Evolutionary conservation across 768 basidiomycete species (phyloP), one percentile per base, ranked within the genome.

Genomic region (Crucibulum laeve): DNA sequence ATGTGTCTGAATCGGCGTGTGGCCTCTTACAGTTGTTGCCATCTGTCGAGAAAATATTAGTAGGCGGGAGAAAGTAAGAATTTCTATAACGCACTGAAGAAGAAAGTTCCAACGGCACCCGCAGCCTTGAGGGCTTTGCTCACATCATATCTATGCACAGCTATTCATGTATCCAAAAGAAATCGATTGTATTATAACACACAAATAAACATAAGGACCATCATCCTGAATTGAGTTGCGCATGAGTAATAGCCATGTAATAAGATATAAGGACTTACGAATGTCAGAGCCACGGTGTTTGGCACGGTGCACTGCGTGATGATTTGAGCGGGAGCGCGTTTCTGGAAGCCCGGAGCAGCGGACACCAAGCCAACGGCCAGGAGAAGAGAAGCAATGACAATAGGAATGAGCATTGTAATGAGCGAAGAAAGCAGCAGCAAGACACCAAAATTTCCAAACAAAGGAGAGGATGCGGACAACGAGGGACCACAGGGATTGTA

Each of bases 51-150:
- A 21, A 25, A 17, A 35, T 11, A 35, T 14, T 24, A 18, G 25
- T 19, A 14, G 4, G 5, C 34, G 23, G n/a, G 7, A 11, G 14
- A 19, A 42, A 38, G 21, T 17, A 47, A n/a, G 7, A 7, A 28
- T 2, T 14, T 38, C 6, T 19, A 14, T 25, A 6, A 54, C 60
- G 10, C 26, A 71, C 69, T 68, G 50, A 70, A 62, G 59, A 74
- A 71, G 47, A 73, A 75, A 1, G 73, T 73, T 1, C 64, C 72
- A 34, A 56, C 65, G 3, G 62, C 70, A 18, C 58, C 58, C 17
- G 62, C 60, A 23, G 57, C 60, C 4, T 47, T 39, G 18, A 72
- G 50, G 7, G 61, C 51, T 25, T 64, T 60, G 45, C 52, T 55
- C 37, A 71, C 48, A 32, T 68, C 63, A 25, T 66, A 48, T 15